Conservation (phyloP, 2,329 filamentous ascomycete genomes). For the Periconia macrospinosa region DNA sequence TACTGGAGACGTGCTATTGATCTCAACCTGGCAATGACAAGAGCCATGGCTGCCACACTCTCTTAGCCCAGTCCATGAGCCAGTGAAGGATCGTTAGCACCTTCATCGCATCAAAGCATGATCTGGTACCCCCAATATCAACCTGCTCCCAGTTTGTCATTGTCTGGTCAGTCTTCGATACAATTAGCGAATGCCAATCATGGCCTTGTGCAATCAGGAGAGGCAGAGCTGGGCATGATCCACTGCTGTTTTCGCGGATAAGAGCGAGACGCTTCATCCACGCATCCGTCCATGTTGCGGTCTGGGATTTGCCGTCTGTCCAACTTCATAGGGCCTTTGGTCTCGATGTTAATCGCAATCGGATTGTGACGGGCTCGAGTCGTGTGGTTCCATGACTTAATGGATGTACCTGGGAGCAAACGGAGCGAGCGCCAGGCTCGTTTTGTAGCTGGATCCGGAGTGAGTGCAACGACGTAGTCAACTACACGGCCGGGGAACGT, state of each 20-base stretch:
- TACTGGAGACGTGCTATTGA: neutral
- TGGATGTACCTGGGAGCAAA: slow-evolving; percentile 10
- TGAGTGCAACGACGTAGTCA: slow-evolving; percentile 26
- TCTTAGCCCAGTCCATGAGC: slow-evolving; percentile 28
- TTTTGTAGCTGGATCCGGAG: slow-evolving; percentile 13
- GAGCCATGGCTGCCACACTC: slow-evolving; percentile 29
- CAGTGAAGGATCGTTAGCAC: slow-evolving; percentile 25
- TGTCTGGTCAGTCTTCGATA: slow-evolving; percentile 19
- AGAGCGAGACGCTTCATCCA: slow-evolving; percentile 23
- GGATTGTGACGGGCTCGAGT: slow-evolving; percentile 15
- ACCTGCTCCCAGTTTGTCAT: slow-evolving; percentile 23
- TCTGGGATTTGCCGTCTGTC: slow-evolving; percentile 28
- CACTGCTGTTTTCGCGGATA: slow-evolving; percentile 5
- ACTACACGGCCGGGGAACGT: slow-evolving; percentile 21
- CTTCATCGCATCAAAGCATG: slow-evolving; percentile 27
- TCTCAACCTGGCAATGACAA: slow-evolving; percentile 3
- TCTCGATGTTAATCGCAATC: slow-evolving; percentile 27
- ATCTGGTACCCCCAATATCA: slow-evolving; percentile 24
- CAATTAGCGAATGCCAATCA: slow-evolving; percentile 29
- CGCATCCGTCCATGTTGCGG: slow-evolving; percentile 26
- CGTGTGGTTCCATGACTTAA: slow-evolving; percentile 23
- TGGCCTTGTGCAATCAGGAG: slow-evolving; percentile 27
- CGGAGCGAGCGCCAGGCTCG: slow-evolving; percentile 18
- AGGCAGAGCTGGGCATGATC: slow-evolving; percentile 20
- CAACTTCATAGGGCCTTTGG: slow-evolving; percentile 28